These are phyloP conservation scores for Pestalotiopsis sp. DNA, from an alignment of 2,329 filamentous ascomycete species.

Conservation along the genomic window DNA sequence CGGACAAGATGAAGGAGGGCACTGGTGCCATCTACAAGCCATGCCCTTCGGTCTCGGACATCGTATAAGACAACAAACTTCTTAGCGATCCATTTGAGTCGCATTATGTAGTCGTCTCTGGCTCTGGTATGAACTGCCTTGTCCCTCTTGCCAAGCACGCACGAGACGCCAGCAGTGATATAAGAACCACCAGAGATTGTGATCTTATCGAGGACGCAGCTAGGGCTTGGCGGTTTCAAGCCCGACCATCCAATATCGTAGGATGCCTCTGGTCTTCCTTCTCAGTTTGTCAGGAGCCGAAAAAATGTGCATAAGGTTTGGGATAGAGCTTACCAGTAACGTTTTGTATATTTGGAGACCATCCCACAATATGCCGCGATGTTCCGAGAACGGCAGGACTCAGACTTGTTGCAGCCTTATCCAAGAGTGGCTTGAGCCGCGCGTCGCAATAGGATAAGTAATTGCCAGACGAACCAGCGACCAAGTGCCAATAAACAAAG, in stretches of 20 bases:
- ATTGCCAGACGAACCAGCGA: no score
- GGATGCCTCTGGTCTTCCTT: background rate
- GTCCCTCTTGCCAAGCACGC: background rate
- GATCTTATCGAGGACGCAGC: background rate
- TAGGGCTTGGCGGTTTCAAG: background rate
- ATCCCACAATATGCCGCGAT: no score
- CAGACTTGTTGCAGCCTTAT: no score
- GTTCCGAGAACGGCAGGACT: no score
- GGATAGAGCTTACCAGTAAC: no score
- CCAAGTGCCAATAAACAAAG: no score
- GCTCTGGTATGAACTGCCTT: background rate
- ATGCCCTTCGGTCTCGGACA: background rate
- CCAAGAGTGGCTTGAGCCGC: no score
- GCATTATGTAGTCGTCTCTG: background rate
- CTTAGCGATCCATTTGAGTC: background rate
- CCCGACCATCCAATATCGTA: background rate
- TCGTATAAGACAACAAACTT: background rate
- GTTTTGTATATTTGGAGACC: no score
- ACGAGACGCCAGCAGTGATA: background rate
- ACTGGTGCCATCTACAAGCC: background rate
- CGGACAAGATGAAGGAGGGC: background rate
- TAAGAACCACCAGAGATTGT: background rate
- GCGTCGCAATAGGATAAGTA: no score
- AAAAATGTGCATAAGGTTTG: no score
- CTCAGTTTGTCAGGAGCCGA: no score